phyloP scores from a whole-genome alignment of 2,329 filamentous ascomycete genomes.

The Xylaria sp. region DNA sequence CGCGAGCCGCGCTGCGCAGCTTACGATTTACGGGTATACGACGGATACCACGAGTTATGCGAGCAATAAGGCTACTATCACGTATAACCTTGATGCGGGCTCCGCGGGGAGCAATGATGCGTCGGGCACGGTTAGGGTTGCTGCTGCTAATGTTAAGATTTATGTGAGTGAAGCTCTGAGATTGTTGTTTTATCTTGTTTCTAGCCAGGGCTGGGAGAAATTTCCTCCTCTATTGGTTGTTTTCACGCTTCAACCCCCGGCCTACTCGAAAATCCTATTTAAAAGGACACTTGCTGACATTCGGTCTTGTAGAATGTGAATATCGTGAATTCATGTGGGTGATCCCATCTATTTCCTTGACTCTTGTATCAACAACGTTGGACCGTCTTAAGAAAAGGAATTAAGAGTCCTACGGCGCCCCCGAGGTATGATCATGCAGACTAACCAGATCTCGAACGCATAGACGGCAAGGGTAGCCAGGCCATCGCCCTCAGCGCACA shows the following conservation, averaged over 20 bases:
- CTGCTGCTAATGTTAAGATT: slow-evolving; percentile 63
- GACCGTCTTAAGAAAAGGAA: neutral
- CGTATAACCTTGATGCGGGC: slow-evolving; percentile 58
- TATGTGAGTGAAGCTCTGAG: slow-evolving; percentile 53
- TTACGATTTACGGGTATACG: slow-evolving; percentile 71
- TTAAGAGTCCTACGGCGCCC: too few relatives aligned
- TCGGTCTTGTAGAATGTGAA: slow-evolving; percentile 61
- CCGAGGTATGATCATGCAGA: neutral
- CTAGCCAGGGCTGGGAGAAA: neutral
- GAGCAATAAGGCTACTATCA: slow-evolving; percentile 67
- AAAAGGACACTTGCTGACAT: slow-evolving; percentile 22
- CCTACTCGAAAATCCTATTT: neutral
- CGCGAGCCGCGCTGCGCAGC: slow-evolving; percentile 55
- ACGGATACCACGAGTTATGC: slow-evolving; percentile 62
- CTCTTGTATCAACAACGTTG: too few relatives aligned
- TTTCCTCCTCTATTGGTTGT: neutral
- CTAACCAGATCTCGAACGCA: slow-evolving; percentile 4
- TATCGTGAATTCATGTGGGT: slow-evolving; percentile 56
- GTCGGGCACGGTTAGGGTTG: slow-evolving; percentile 59
- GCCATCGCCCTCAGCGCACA: slow-evolving; percentile 60
- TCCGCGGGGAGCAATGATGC: slow-evolving; percentile 63
- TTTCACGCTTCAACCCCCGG: neutral
- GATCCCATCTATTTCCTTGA: too few relatives aligned
- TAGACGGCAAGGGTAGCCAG: slow-evolving; percentile 58
- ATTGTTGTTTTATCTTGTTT: neutral